phyloP scores from a whole-genome alignment of 371 early-diverging fungal genomes.

The Dipsacomyces acuminosporus region DNA sequence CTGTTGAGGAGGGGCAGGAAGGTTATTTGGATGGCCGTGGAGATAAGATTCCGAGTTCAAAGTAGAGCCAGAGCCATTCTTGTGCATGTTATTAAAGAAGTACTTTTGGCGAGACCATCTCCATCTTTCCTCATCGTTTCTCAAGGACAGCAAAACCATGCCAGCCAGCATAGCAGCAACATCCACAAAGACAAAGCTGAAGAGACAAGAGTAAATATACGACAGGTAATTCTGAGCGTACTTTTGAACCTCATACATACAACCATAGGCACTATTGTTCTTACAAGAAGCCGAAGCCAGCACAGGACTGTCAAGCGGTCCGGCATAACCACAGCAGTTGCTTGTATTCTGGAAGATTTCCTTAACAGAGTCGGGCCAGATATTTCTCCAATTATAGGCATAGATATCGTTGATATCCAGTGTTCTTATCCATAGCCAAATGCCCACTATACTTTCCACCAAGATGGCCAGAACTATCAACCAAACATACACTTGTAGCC shows the following conservation, averaged over 20 bases:
- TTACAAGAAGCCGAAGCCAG: conserved; percentile 10
- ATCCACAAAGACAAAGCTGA: conserved; percentile 34
- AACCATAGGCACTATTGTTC: conserved; percentile 8
- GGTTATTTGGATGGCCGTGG: no score
- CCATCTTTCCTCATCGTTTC: conserved; percentile 39
- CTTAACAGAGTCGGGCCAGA: conserved; percentile 23
- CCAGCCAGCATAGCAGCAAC: conserved; percentile 26
- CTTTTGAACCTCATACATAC: conserved; percentile 24
- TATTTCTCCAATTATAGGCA: conserved; percentile 30
- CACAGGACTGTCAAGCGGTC: conserved; percentile 22
- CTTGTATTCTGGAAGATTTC: conserved; percentile 17
- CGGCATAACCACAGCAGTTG: conserved; percentile 37
- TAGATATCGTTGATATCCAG: conserved; percentile 30
- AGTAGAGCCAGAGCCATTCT: no score
- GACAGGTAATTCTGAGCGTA: conserved; percentile 22
- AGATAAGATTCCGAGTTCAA: no score
- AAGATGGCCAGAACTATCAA: conserved; percentile 9
- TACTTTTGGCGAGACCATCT: conserved; percentile 20
- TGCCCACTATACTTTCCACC: conserved; percentile 21
- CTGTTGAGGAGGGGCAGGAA: no score
- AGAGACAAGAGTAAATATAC: conserved; percentile 31
- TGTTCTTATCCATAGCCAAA: conserved; percentile 38
- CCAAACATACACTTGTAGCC: conserved; percentile 16
- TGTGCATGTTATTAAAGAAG: not conserved
- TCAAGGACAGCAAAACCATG: conserved; percentile 26